Base-by-base conservation (phyloP, 768 basidiomycete genomes). In the Clavaria fumosa region DNA sequence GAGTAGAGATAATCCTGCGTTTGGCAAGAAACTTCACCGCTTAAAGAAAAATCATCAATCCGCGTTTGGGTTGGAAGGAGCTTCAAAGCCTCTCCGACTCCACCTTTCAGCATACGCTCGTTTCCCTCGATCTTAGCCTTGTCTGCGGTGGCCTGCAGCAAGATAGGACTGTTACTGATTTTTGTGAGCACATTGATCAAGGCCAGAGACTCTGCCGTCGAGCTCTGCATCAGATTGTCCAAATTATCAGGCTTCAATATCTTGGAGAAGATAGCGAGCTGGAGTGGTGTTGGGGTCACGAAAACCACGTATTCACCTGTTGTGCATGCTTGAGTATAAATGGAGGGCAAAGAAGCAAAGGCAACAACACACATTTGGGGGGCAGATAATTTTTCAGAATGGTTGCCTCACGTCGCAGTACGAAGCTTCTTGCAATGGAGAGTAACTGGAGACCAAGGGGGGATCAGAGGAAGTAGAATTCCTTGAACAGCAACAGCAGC, bases 251-350 rank as follows among this genome's bases (percentile, higher is more conserved):
- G 75, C 20, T 73, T 65, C 5, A 99, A 69, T 7, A 96, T 75
- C 30, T 67, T 74, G 7, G 64, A 60, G 49, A 90, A 88, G 48
- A 97, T 78, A 9, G 70, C 62, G 4, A 84, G 55, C 48, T 99
- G 93, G 12, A 95, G 59, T n/a, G 58, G 34, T 1, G 89, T 90
- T 0, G 95, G 93, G 4, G 77, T 76, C 21, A 95, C 67, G 54
- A 97, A 97, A n/a, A 97, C 77, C n/a, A 93, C 82, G 52, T 93
- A 96, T 74, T 99, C 95, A 51, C 84, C 93, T 97, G 45, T 5
- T 18, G 38, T 20, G 34, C 12, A 31, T 9, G 23, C n/a, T n/a
- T n/a, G n/a, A n/a, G n/a, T n/a, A n/a, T 35, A 6, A 30, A 19
- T 12, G 15, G 30, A 22, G 18, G 26, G 14, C 17, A 12, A 20